Conservation (phyloP, 805 yeast genomes). For the Yarrowia sp. region DNA sequence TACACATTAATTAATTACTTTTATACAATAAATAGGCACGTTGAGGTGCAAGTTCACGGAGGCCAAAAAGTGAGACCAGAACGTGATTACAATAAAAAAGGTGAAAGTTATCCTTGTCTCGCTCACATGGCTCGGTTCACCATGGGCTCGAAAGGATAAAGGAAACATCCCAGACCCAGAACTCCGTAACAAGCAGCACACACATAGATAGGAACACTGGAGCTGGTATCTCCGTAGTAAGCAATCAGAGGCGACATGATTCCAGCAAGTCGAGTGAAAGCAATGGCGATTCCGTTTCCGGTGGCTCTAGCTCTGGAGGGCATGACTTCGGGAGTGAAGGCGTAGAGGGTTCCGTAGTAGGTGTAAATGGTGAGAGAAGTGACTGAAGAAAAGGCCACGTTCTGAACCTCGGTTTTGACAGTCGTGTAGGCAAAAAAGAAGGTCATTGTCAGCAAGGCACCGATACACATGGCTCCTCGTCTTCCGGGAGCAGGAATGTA, state of each 20-base stretch:
- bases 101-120: too few species aligned
- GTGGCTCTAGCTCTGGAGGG: slow-evolving; percentile 54
- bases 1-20: slow-evolving; percentile 5
- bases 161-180: slow-evolving; percentile 44
- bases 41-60: not conserved
- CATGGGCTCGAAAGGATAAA: slow-evolving; percentile 42
- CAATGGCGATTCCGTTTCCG: slow-evolving; percentile 59
- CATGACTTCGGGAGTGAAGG: slow-evolving; percentile 64
- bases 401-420: slow-evolving; percentile 52
- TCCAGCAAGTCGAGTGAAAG: slow-evolving; percentile 47
- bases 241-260: slow-evolving; percentile 51
- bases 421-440: slow-evolving; percentile 62
- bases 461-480: slow-evolving; percentile 53
- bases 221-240: slow-evolving; percentile 45
- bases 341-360: slow-evolving; percentile 58
- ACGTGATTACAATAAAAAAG: too few species aligned
- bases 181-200: slow-evolving; percentile 47
- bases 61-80: too few species aligned
- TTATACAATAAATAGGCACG: slow-evolving; percentile 18
- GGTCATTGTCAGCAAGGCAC: slow-evolving; percentile 54
- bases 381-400: slow-evolving; percentile 49
- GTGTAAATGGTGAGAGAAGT: slow-evolving; percentile 49
- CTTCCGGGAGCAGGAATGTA: slow-evolving; percentile 41
- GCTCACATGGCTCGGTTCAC: slow-evolving; percentile 11
- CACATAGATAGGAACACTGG: slow-evolving; percentile 48